Base-by-base conservation (phyloP, 2,329 filamentous ascomycete genomes). In the Xylariaceae sp. region DNA sequence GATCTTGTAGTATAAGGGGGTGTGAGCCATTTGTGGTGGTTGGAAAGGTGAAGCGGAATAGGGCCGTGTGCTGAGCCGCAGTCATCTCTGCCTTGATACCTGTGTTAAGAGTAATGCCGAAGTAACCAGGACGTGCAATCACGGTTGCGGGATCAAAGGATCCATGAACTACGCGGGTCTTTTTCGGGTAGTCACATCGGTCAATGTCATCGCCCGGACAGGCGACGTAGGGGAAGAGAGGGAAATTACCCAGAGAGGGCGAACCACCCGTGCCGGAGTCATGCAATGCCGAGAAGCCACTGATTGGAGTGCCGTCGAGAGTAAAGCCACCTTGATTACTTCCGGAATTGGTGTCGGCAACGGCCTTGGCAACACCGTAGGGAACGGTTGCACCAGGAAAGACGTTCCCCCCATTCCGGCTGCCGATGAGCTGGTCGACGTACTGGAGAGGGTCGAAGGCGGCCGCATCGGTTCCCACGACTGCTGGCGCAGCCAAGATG, bases 221-320 rank as follows among this genome's bases (percentile, higher is more conserved):
- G 33, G 76, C 75, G 3, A 80, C 72, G 57, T 89, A 86, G 0
- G 87, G 79, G 58, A 91, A 91, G 1, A 91, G 73, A 0, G 88
- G 85, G 47, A 91, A 91, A 64, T 89, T 90, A 11, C 87, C 88
- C 13, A 91, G 72, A 3, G 85, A 89, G 0, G 87, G 82, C 1
- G 72, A 70, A 6, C 77, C 77, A 18, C 82, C 82, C 0, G 81
- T 84, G 1, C 82, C 82, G 2, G 78, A 81, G 63, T 85, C 82
- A 64, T 84, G 82, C 72, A 84, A 75, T 30, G 78, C 75, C 10
- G 78, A 81, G 68, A 84, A 85, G 11, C 82, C 83, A 4, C 75
- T 76, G 29, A 84, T 75, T 1, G 73, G 70, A 15, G 70, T 70
- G 36, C 71, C 73, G 46, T 84, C 80, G 5, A 81, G 73, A 0